Evolutionary conservation across 192 early-diverging fungal genomes (phyloP), one percentile per base, ranked within the genome.

Genomic region (Backusella luteola): DNA sequence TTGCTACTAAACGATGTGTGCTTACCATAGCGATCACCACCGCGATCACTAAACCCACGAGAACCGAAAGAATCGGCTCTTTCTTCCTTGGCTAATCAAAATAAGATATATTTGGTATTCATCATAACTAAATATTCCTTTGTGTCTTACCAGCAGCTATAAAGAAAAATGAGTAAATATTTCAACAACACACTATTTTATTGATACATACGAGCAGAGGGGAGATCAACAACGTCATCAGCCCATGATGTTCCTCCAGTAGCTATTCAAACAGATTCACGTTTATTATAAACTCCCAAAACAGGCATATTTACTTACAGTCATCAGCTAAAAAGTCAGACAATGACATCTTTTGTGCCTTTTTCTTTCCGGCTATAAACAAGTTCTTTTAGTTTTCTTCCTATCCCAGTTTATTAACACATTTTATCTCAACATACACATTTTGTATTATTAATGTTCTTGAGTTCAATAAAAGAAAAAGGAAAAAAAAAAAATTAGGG

Each of bases 201-300:
- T 68, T 70, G 29, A 85, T 70, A 85, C 89, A 77, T 85, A 94
- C 92, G 95, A 73, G 94, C 96, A 79, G 92, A 90, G 42, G 96
- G 97, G 76, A 97, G 89, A 82, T 91, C 93, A 23, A 89, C 83
- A 76, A 95, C 91, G 80, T 98, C 96, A 89, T 98, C 97, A 76
- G 97, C 96, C 96, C 96, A 97, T 41, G 93, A 91, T 68, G 67
- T 68, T 44, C 70, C 70, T 21, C 89, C 86, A 66, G 82, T 86
- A 75, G 84, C 88, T 90, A 80, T 23, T 44, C 17, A 42, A 56
- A 34, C 26, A 17, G 35, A 75, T 32, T 35, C 14, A 44, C 49
- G 9, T 38, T 6, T 26, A 38, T 35, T 26, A 7, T 11, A 23
- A 42, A 53, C 8, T 26, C 44, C 41, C 46, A 75, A 49, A 66